Evolutionary conservation across 2,329 filamentous ascomycete species (phyloP).

Genomic region (Cladorrhinum sp.): DNA sequence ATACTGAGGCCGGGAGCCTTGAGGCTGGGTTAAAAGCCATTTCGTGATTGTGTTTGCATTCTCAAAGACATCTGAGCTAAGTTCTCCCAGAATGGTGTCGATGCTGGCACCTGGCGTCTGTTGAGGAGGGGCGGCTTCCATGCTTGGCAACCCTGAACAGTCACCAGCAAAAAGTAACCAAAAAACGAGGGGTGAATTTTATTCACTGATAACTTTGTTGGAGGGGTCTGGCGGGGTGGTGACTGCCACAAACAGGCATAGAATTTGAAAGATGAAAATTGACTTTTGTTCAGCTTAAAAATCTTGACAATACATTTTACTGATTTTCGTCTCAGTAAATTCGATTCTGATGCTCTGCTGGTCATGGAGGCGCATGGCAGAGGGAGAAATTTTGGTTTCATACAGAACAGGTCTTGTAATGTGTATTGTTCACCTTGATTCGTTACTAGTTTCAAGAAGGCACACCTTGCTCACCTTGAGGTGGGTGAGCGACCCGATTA

Average conservation of each 20-base stretch:
- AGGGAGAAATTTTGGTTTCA: slow-evolving; percentile 19
- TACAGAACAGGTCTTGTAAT: slow-evolving; percentile 1
- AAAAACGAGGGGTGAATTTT: slow-evolving; percentile 7
- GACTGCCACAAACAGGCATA: not conserved
- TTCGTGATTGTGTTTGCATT: slow-evolving; percentile 30
- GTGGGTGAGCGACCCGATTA: not conserved
- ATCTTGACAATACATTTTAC: not conserved
- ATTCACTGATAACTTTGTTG: not conserved
- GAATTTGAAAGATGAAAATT: not conserved
- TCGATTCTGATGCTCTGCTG: not conserved
- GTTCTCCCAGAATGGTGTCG: slow-evolving; percentile 10
- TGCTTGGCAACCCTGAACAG: slow-evolving; percentile 9
- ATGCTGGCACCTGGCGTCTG: not conserved
- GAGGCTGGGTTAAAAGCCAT: slow-evolving; percentile 24
- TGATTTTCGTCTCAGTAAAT: not conserved
- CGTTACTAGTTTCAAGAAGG: not conserved
- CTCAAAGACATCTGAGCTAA: slow-evolving; percentile 21
- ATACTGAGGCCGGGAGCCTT: slow-evolving; percentile 18
- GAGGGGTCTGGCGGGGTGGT: slow-evolving; percentile 3
- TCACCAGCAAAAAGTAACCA: not conserved
- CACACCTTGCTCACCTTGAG: slow-evolving; percentile 15
- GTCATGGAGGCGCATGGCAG: slow-evolving; percentile 2
- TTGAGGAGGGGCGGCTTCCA: slow-evolving; percentile 7
- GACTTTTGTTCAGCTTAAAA: not conserved
- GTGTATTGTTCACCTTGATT: slow-evolving; percentile 2